Evolutionary conservation across 179 eudicot genomes (phyloP).

Genomic region (Beta macrorhiza): DNA sequence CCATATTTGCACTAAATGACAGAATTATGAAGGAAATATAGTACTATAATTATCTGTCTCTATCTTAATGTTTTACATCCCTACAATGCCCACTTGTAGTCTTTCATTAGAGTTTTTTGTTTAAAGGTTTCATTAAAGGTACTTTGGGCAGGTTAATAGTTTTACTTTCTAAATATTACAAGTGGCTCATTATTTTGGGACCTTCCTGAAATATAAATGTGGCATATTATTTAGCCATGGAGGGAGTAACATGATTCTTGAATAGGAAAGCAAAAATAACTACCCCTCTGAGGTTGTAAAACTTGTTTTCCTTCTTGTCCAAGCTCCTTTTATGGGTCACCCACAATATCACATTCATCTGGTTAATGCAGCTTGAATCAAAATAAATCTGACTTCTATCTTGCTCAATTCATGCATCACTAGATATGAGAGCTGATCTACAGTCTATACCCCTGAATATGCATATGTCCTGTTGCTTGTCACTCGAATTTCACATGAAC

Average conservation of each 20-base stretch:
- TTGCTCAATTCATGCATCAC: slow-evolving; percentile 1
- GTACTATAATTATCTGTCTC: too few relatives aligned
- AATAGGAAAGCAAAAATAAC: too few relatives aligned
- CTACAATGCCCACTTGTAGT: too few relatives aligned
- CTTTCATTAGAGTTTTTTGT: too few relatives aligned
- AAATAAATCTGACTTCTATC: neutral
- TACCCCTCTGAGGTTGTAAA: neutral
- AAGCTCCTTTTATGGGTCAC: neutral
- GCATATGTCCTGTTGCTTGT: neutral
- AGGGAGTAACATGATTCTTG: too few relatives aligned
- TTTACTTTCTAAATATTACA: too few relatives aligned
- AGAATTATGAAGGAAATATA: neutral
- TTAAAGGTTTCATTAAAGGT: too few relatives aligned
- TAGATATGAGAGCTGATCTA: slow-evolving; percentile 5
- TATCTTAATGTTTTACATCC: too few relatives aligned
- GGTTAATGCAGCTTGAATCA: neutral
- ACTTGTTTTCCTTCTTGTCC: neutral
- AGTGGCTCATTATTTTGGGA: too few relatives aligned
- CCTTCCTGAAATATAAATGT: too few relatives aligned
- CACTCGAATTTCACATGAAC: slow-evolving; percentile 17
- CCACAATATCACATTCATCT: neutral
- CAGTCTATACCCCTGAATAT: neutral
- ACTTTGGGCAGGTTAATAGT: too few relatives aligned
- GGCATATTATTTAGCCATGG: too few relatives aligned
- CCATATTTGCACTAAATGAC: neutral